These are phyloP conservation scores for Phyllostachys edulis DNA, from an alignment of 176 grass and related monocot genomes.

Conservation along the genomic window DNA sequence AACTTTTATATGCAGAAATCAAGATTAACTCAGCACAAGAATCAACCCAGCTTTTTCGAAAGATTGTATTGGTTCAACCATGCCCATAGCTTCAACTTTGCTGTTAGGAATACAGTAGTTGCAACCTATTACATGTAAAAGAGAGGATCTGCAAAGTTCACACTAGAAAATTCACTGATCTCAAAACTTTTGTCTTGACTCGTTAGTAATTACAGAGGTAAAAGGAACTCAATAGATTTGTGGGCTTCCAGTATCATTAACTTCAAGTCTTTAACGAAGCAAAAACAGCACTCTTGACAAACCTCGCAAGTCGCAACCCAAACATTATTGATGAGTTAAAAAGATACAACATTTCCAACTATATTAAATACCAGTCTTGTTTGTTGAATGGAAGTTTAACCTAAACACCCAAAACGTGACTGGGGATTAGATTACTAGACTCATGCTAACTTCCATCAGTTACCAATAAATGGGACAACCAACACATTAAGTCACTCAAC, in stretches of 20 bases:
- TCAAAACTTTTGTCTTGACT: not conserved
- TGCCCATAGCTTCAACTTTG: not conserved
- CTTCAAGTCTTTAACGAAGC: not conserved
- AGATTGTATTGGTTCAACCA: not conserved
- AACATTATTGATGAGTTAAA: not conserved
- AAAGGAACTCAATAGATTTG: not conserved
- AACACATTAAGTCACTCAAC: not conserved
- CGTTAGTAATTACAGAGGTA: not conserved
- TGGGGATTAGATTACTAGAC: not conserved
- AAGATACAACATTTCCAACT: not conserved
- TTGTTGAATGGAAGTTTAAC: constrained; percentile 1
- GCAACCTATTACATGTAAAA: not conserved
- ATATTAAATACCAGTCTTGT: not conserved
- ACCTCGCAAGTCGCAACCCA: not conserved
- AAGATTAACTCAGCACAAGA: not conserved
- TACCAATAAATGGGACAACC: not conserved
- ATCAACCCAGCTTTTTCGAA: not conserved
- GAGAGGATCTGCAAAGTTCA: not conserved
- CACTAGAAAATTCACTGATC: not conserved
- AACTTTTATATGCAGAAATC: not conserved
- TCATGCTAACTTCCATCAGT: not conserved
- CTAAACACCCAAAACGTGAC: not conserved
- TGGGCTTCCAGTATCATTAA: not conserved
- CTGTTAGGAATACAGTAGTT: not conserved
- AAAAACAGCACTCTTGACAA: not conserved